Evolutionary conservation across 2,329 filamentous ascomycete species (phyloP).

Genomic region (Colletotrichum sp.): DNA sequence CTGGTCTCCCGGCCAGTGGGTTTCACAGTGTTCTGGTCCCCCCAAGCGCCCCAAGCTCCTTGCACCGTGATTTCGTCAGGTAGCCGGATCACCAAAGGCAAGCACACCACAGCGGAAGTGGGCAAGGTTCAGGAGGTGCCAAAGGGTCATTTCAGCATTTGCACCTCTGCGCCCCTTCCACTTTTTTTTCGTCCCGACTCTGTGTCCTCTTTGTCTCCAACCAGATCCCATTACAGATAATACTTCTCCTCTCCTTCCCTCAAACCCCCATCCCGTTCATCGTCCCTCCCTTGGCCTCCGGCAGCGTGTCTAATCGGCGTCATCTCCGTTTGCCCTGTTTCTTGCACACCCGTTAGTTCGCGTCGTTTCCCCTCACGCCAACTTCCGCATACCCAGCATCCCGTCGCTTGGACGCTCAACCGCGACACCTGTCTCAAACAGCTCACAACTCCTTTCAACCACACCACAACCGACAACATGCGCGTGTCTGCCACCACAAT

Average conservation of each 20-base stretch:
- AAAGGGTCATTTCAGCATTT: neutral
- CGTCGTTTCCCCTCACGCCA: slow-evolving; percentile 11
- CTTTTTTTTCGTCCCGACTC: slow-evolving; percentile 6
- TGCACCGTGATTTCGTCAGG: slow-evolving; percentile 11
- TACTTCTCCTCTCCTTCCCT: neutral
- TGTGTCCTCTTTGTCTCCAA: slow-evolving; percentile 14
- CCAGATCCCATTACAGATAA: neutral
- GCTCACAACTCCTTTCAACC: neutral
- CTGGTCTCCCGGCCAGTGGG: neutral
- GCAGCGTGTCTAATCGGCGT: neutral
- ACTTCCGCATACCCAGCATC: neutral
- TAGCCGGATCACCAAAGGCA: slow-evolving; percentile 13
- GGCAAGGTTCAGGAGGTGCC: slow-evolving; percentile 16
- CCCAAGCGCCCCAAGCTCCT: slow-evolving; percentile 20
- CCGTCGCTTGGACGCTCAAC: slow-evolving; percentile 1
- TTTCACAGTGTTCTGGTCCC: slow-evolving; percentile 6
- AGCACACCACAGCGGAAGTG: neutral
- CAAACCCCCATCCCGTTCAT: neutral
- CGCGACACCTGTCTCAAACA: slow-evolving; percentile 14
- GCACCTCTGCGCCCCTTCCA: slow-evolving; percentile 8
- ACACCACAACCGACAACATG: slow-evolving; percentile 44
- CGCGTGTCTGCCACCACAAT: slow-evolving; percentile 60
- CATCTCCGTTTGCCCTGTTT: neutral
- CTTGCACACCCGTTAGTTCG: neutral
- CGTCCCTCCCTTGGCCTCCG: slow-evolving; percentile 12